phyloP scores from a whole-genome alignment of 2,329 filamentous ascomycete species.

The Diaporthe australafricana region DNA sequence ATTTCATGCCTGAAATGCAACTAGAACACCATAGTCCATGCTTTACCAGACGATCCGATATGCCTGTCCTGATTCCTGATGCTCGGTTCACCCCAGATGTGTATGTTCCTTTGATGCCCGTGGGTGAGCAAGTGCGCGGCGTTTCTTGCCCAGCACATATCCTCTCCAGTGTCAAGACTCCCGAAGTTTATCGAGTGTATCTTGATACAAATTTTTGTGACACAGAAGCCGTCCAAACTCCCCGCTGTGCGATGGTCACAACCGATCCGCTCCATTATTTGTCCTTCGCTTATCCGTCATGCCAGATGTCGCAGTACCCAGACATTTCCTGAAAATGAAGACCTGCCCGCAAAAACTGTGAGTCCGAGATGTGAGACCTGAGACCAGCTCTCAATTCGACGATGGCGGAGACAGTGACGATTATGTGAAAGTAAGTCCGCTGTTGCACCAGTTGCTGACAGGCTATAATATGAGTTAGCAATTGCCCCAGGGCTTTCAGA shows the following conservation, averaged over 20 bases:
- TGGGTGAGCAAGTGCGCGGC: neutral
- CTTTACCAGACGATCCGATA: neutral
- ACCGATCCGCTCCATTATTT: neutral
- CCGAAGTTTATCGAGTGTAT: neutral
- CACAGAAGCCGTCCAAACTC: constrained; percentile 36
- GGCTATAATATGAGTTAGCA: constrained; percentile 55
- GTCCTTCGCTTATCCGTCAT: neutral
- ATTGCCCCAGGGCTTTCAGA: constrained; percentile 35
- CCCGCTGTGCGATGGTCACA: constrained; percentile 41
- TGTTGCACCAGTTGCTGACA: constrained; percentile 76
- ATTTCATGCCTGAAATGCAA: constrained; percentile 3
- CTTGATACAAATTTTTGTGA: neutral
- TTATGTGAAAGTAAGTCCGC: constrained; percentile 44
- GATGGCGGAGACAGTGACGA: constrained; percentile 39
- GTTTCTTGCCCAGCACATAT: neutral
- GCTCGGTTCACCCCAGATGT: neutral
- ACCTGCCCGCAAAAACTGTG: neutral
- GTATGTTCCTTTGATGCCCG: neutral
- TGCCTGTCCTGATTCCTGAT: neutral
- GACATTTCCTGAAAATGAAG: constrained; percentile 2
- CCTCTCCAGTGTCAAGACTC: neutral
- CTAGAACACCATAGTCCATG: constrained; percentile 13
- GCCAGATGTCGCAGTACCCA: neutral
- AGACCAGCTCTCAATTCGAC: constrained; percentile 40
- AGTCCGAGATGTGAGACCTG: neutral